Conservation (phyloP, 225 moss, liverwort and hornwort genomes). For the Pseudoscleropodium purum region DNA sequence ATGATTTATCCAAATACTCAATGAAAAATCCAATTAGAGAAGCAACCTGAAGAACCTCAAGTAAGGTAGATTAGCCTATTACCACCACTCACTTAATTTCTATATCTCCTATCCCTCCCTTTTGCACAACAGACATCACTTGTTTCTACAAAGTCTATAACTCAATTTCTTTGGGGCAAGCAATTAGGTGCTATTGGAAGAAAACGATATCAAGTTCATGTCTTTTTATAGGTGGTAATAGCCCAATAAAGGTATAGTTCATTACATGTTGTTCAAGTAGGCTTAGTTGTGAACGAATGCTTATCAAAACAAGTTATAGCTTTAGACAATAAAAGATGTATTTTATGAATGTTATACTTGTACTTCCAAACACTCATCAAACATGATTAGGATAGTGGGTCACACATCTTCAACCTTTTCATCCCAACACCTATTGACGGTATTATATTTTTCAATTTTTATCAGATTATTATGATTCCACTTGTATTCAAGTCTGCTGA, state of each 20-base stretch:
- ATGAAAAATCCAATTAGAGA: not conserved
- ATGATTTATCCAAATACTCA: not conserved
- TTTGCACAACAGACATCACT: accelerated
- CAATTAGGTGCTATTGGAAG: not conserved
- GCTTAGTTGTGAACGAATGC: not conserved
- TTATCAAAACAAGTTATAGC: not conserved
- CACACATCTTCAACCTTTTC: not conserved
- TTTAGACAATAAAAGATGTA: not conserved
- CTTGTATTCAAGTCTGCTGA: no score
- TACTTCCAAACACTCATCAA: not conserved
- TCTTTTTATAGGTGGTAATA: not conserved
- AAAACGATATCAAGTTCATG: not conserved
- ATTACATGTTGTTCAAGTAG: not conserved
- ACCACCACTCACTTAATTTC: accelerated
- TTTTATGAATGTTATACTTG: not conserved
- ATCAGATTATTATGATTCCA: accelerated
- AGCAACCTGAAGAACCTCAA: not conserved
- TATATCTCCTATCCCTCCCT: no score
- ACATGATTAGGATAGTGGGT: accelerated
- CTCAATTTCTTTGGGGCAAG: not conserved
- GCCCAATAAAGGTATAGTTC: not conserved
- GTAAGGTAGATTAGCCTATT: not conserved
- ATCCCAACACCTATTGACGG: accelerated
- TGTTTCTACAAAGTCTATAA: accelerated
- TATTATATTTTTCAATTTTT: not conserved